These are phyloP conservation scores for Yamadazyma olivae DNA, from an alignment of 805 yeast genomes.

Conservation along the genomic window DNA sequence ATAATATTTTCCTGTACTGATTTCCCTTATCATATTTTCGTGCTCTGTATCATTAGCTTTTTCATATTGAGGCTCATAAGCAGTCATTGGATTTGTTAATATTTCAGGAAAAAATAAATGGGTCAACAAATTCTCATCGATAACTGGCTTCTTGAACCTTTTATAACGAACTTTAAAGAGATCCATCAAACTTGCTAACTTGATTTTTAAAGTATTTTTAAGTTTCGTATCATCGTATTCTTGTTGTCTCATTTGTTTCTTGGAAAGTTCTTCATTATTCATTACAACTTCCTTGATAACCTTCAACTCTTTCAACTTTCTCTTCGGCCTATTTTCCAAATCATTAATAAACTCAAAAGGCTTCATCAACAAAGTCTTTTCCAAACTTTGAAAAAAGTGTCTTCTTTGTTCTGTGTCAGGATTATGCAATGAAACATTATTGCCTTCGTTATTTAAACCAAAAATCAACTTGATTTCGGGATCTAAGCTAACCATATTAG, in stretches of 20 bases:
- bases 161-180: constrained; percentile 82
- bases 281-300: constrained; percentile 18
- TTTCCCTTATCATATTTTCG: constrained; percentile 78
- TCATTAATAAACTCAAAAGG: constrained; percentile 73
- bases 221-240: constrained; percentile 72
- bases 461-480: constrained; percentile 53
- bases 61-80: constrained; percentile 40
- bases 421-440: constrained; percentile 40
- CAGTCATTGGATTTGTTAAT: constrained; percentile 31
- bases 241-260: constrained; percentile 47
- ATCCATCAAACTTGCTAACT: constrained; percentile 86
- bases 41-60: constrained; percentile 43
- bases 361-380: constrained; percentile 55
- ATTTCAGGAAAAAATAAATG: constrained; percentile 73
- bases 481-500: constrained; percentile 35
- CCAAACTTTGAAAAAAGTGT: constrained; percentile 54
- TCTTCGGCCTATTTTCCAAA: constrained; percentile 50
- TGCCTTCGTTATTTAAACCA: constrained; percentile 47
- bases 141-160: constrained; percentile 84
- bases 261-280: constrained; percentile 25
- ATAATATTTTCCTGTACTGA: constrained; percentile 66
- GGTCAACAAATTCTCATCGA: constrained; percentile 70
- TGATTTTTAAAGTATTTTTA: constrained; percentile 81
- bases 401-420: constrained; percentile 49
- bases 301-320: constrained; percentile 42